Conservation (phyloP, 208 protist species). For the Angomonas ambiguus region DNA sequence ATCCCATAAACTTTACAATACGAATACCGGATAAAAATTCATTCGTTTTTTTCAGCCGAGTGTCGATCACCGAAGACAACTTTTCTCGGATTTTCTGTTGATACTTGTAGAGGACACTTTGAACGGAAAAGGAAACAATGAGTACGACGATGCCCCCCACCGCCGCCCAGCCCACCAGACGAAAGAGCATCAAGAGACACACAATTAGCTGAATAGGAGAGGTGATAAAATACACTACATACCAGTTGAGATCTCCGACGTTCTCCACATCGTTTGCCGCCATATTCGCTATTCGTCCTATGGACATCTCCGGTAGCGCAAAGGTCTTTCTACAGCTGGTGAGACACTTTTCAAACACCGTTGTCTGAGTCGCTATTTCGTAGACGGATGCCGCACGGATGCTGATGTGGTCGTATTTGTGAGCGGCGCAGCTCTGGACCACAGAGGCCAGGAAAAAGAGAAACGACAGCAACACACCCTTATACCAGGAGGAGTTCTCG, state of each 20-base stretch:
- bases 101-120: constrained; percentile 35
- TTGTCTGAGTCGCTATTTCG: constrained; percentile 33
- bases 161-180: constrained; percentile 49
- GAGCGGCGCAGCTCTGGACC: constrained; percentile 12
- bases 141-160: constrained; percentile 56
- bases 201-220: constrained; percentile 58
- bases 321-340: constrained; percentile 17
- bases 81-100: constrained; percentile 23
- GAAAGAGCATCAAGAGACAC: constrained; percentile 34
- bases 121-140: constrained; percentile 55
- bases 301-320: constrained; percentile 35
- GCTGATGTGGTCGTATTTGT: constrained; percentile 55
- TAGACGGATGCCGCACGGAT: constrained; percentile 33
- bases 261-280: constrained; percentile 57
- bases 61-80: constrained; percentile 59
- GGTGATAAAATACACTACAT: constrained; percentile 76
- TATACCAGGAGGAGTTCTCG: constrained; percentile 10
- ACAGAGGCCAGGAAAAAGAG: constrained; percentile 22
- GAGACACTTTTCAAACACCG: constrained; percentile 68
- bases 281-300: constrained; percentile 74
- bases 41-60: constrained; percentile 75
- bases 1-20: constrained; percentile 90
- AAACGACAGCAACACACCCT: constrained; percentile 21
- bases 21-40: constrained; percentile 88
- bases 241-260: constrained; percentile 50